Evolutionary conservation across 495 filamentous ascomycete genomes (phyloP).

Genomic region (Trichoderma orchidacearum): DNA sequence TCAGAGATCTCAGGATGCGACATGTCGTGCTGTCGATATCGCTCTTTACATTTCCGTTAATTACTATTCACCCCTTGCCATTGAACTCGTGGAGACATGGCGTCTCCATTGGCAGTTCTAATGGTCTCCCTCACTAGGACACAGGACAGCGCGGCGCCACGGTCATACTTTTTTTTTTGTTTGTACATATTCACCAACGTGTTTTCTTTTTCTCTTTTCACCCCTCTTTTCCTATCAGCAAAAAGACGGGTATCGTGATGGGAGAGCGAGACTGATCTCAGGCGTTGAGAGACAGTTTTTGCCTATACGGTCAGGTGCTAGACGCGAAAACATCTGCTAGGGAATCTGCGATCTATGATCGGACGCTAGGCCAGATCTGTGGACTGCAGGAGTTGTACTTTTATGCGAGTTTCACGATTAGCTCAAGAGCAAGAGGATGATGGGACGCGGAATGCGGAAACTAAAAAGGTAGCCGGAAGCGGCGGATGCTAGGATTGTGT

Average conservation of each 20-base stretch:
- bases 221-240: neutral
- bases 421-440: neutral
- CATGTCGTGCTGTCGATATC: neutral
- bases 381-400: too few relatives aligned
- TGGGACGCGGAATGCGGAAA: neutral
- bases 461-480: neutral
- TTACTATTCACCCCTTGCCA: neutral
- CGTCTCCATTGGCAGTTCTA: neutral
- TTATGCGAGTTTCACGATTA: neutral
- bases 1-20: neutral
- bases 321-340: neutral
- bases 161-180: neutral
- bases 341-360: too few relatives aligned
- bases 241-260: neutral
- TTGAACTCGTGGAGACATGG: neutral
- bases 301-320: neutral
- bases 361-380: too few relatives aligned
- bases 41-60: neutral
- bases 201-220: neutral
- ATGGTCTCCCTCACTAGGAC: neutral
- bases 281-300: neutral
- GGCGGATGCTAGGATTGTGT: neutral
- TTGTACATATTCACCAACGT: neutral
- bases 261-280: neutral
- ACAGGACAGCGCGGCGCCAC: neutral